Percentiles rank a stretch among this genome's conserved stretches.
Evolutionary conservation across 164 flowering plant species (phyloP).

Genomic region (Sedum album): DNA sequence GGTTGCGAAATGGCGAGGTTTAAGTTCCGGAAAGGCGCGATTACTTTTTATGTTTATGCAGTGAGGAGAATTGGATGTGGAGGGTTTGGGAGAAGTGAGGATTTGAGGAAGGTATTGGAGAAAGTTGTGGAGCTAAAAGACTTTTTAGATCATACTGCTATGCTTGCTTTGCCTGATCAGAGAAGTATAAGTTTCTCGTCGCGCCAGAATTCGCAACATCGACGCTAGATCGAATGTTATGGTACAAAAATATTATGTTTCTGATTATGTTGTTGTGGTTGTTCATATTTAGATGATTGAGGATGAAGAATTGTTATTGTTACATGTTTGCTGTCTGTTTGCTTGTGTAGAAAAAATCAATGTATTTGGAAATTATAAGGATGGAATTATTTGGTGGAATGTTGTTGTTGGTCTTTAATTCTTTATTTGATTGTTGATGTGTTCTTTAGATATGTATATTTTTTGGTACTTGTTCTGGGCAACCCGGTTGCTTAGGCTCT

Average conservation of each 20-base stretch:
- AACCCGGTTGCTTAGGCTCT: neutral
- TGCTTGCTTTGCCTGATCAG: constrained; percentile 88
- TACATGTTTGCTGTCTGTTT: neutral
- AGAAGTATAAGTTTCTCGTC: constrained; percentile 37
- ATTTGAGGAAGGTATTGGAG: constrained; percentile 50
- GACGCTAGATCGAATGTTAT: no score
- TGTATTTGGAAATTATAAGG: neutral
- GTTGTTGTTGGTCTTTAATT: no score
- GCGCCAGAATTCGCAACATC: no score
- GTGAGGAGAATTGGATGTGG: constrained; percentile 40
- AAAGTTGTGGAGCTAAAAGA: constrained; percentile 72
- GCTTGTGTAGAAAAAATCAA: neutral
- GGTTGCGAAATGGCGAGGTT: constrained; percentile 86
- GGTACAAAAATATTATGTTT: no score
- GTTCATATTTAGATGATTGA: neutral
- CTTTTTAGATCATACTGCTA: constrained; percentile 92
- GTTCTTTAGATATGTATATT: neutral
- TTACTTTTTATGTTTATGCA: constrained; percentile 81
- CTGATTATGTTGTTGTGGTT: neutral
- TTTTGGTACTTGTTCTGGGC: neutral
- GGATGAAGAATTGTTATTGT: no score
- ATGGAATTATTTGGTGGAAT: neutral
- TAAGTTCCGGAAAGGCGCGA: constrained; percentile 86
- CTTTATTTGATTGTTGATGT: no score
- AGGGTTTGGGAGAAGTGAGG: constrained; percentile 63